Percentiles rank a stretch among this genome's conserved stretches.
Evolutionary conservation across 805 yeast species (phyloP).

Genomic region (Kluyveromyces wickerhamii): DNA sequence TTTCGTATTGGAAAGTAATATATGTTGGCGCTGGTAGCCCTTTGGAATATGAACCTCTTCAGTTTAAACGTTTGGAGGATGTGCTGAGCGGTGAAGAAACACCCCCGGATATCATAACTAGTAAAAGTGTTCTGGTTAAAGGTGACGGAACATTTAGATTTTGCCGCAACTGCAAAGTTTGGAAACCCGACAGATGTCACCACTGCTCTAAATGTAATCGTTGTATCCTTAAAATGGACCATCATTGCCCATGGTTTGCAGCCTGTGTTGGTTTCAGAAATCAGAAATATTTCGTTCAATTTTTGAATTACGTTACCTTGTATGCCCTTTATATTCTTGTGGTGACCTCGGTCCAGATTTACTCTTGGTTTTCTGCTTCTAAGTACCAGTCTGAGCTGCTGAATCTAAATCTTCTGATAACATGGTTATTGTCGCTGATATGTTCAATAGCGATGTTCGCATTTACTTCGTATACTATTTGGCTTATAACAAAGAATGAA

Average conservation of each 20-base stretch:
- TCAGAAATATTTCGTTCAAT: constrained; percentile 74
- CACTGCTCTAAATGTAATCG: constrained; percentile 68
- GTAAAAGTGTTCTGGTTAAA: constrained; percentile 38
- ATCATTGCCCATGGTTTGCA: constrained; percentile 93
- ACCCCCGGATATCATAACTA: constrained; percentile 38
- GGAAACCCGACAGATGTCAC: constrained; percentile 83
- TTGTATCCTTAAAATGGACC: constrained; percentile 85
- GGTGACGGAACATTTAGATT: constrained; percentile 58
- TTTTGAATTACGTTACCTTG: constrained; percentile 45
- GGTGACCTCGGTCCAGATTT: constrained; percentile 37
- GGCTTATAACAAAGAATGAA: constrained; percentile 51
- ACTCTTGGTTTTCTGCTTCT: constrained; percentile 38
- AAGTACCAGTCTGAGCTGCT: constrained; percentile 37
- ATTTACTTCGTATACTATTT: constrained; percentile 51
- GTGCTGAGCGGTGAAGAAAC: constrained; percentile 23
- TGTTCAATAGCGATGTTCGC: constrained; percentile 48
- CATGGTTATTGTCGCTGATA: constrained; percentile 45
- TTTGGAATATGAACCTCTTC: constrained; percentile 41
- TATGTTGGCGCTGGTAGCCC: constrained; percentile 62
- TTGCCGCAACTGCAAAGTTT: constrained; percentile 60
- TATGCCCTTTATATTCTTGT: constrained; percentile 38
- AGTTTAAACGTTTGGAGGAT: constrained; percentile 23
- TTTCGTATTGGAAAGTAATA: constrained; percentile 47
- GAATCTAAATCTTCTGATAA: constrained; percentile 52
- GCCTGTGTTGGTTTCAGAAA: constrained; percentile 77